Conservation (phyloP, 2,329 filamentous ascomycete genomes). For the Aspergillus sp. region DNA sequence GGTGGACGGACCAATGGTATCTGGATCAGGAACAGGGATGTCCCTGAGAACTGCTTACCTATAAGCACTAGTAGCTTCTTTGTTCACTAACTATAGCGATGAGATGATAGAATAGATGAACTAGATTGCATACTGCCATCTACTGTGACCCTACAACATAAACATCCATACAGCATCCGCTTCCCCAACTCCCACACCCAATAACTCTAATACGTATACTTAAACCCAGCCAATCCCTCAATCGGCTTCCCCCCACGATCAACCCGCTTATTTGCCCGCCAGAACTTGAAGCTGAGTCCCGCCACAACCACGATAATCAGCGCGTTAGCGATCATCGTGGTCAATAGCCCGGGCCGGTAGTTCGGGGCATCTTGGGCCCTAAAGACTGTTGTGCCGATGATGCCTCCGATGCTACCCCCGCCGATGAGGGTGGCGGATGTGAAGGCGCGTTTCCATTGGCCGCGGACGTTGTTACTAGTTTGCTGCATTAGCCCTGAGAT, state of each 20-base stretch:
- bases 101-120: too few species aligned
- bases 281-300: constrained; percentile 5
- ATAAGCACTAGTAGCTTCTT: too few species aligned
- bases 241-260: constrained; percentile 13
- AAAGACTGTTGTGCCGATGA: constrained; percentile 19
- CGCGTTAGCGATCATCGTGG: constrained; percentile 17
- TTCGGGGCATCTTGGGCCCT: constrained; percentile 20
- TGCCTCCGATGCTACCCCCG: constrained; percentile 20
- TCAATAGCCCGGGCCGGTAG: constrained; percentile 16
- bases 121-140: too few species aligned
- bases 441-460: constrained; percentile 83
- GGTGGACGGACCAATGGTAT: too few species aligned
- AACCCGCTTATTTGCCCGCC: constrained; percentile 9
- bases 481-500: not conserved
- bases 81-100: too few species aligned
- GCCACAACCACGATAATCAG: constrained; percentile 13
- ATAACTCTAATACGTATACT: constrained; percentile 5
- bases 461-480: constrained; percentile 74
- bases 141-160: too few species aligned
- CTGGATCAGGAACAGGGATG: too few species aligned
- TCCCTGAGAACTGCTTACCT: too few species aligned
- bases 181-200: too few species aligned
- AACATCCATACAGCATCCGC: too few species aligned
- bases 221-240: constrained; percentile 11
- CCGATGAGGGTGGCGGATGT: constrained; percentile 69